These are phyloP conservation scores for Calophaca sinica DNA, from an alignment of 306 rosid species.

Conservation along the genomic window DNA sequence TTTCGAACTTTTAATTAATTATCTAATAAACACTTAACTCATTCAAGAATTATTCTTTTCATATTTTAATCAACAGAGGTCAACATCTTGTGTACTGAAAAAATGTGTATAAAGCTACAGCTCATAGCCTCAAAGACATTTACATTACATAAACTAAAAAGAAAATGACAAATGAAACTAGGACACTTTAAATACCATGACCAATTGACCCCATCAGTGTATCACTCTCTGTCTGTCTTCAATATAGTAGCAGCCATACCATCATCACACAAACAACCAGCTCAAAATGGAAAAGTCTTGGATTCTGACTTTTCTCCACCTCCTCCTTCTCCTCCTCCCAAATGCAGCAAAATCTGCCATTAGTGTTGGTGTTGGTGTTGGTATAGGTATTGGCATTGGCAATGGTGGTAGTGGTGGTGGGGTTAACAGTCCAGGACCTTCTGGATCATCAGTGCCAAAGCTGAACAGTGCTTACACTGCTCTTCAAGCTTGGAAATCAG, in stretches of 20 bases:
- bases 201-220: slow-evolving; percentile 46
- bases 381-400: slow-evolving; percentile 35
- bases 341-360: slow-evolving; percentile 52
- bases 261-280: slow-evolving; percentile 23
- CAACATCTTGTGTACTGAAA: slow-evolving; percentile 38
- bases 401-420: slow-evolving; percentile 36
- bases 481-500: slow-evolving; percentile 92
- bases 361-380: slow-evolving; percentile 45
- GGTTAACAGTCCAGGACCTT: slow-evolving; percentile 50
- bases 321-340: slow-evolving; percentile 42
- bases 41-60: not conserved
- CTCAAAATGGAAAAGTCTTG: slow-evolving; percentile 58
- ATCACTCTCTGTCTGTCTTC: slow-evolving; percentile 46
- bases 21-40: not conserved
- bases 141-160: slow-evolving; percentile 9
- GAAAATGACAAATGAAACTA: slow-evolving; percentile 19
- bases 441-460: slow-evolving; percentile 56
- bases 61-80: slow-evolving; percentile 33
- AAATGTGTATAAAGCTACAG: slow-evolving; percentile 23
- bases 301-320: slow-evolving; percentile 49
- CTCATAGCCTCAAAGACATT: slow-evolving; percentile 4
- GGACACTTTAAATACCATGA: not conserved
- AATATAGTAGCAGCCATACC: slow-evolving; percentile 24
- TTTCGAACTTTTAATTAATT: too few relatives aligned
- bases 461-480: slow-evolving; percentile 69